Percentiles rank a stretch among this genome's conserved stretches.
Conservation (phyloP, 768 basidiomycete genomes). For the Suillus subluteus region DNA sequence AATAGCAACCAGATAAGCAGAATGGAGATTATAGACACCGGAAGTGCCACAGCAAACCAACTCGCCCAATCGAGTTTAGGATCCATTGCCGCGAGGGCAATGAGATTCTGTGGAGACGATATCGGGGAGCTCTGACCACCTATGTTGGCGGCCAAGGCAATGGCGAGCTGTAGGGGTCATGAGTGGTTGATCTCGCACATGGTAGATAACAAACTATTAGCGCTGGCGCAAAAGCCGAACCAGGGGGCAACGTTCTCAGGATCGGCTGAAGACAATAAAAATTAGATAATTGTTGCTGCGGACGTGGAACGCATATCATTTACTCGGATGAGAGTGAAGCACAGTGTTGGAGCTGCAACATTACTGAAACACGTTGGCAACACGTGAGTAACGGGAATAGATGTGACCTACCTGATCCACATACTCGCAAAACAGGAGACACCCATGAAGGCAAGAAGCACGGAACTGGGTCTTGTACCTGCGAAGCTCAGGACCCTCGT, state of each 20-base stretch:
- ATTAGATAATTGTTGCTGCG: slow-evolving; percentile 4
- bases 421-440: slow-evolving; percentile 98
- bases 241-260: slow-evolving; percentile 85
- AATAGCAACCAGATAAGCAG: slow-evolving; percentile 92
- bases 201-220: slow-evolving; percentile 69
- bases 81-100: slow-evolving; percentile 88
- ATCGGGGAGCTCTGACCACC: slow-evolving; percentile 98
- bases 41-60: slow-evolving; percentile 95
- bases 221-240: slow-evolving; percentile 85
- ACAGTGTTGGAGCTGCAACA: slow-evolving; percentile 95
- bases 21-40: slow-evolving; percentile 86
- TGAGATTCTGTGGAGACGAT: slow-evolving; percentile 97
- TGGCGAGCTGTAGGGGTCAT: slow-evolving; percentile 68
- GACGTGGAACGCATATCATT: slow-evolving; percentile 26
- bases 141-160: slow-evolving; percentile 97
- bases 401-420: slow-evolving; percentile 84
- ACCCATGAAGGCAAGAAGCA: slow-evolving; percentile 92
- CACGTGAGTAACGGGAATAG: too few relatives aligned
- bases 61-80: slow-evolving; percentile 82
- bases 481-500: slow-evolving; percentile 90
- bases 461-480: slow-evolving; percentile 82
- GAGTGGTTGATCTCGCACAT: neutral
- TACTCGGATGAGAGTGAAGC: slow-evolving; percentile 94
- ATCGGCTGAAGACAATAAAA: slow-evolving; percentile 68
- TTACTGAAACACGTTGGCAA: slow-evolving; percentile 55